Evolutionary conservation across 495 filamentous ascomycete genomes (phyloP).

Genomic region (Bacidia rubella): DNA sequence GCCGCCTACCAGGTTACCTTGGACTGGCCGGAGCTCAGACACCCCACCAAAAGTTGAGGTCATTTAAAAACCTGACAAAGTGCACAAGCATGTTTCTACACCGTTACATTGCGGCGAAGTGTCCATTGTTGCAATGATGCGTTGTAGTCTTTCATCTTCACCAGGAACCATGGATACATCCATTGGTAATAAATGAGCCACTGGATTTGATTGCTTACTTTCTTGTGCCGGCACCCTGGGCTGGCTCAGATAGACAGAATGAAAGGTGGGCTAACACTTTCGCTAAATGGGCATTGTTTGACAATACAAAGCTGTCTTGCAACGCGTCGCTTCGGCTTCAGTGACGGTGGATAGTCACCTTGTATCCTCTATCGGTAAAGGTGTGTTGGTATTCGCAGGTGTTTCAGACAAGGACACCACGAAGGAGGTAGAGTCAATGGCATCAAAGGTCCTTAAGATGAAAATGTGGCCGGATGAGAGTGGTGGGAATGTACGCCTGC

Average conservation of each 20-base stretch:
- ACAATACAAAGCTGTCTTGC: constrained; percentile 59
- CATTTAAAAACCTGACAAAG: too few relatives aligned
- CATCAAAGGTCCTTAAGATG: constrained; percentile 74
- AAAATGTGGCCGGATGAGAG: constrained; percentile 71
- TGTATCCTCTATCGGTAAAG: constrained; percentile 79
- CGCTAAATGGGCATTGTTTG: constrained; percentile 3
- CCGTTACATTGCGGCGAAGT: too few relatives aligned
- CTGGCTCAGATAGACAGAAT: constrained; percentile 15
- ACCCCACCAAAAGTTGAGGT: too few relatives aligned
- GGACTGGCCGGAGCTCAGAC: too few relatives aligned
- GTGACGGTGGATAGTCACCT: constrained; percentile 89
- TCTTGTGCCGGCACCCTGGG: not conserved
- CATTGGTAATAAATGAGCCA: too few relatives aligned
- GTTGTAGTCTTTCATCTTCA: too few relatives aligned
- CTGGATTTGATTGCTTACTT: too few relatives aligned
- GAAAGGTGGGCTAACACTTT: constrained; percentile 31
- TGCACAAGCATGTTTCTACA: too few relatives aligned
- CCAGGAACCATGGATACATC: too few relatives aligned
- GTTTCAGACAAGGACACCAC: constrained; percentile 80
- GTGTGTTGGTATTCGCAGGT: constrained; percentile 82
- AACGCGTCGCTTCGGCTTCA: constrained; percentile 92
- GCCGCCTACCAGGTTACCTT: too few relatives aligned
- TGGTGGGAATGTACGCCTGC: constrained; percentile 38
- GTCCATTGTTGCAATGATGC: too few relatives aligned
- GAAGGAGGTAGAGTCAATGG: constrained; percentile 74